A percentile compares a stretch with the other conserved stretches of the same genome.
phyloP scores from a whole-genome alignment of 2,329 filamentous ascomycete genomes.

The Onygena corvina region DNA sequence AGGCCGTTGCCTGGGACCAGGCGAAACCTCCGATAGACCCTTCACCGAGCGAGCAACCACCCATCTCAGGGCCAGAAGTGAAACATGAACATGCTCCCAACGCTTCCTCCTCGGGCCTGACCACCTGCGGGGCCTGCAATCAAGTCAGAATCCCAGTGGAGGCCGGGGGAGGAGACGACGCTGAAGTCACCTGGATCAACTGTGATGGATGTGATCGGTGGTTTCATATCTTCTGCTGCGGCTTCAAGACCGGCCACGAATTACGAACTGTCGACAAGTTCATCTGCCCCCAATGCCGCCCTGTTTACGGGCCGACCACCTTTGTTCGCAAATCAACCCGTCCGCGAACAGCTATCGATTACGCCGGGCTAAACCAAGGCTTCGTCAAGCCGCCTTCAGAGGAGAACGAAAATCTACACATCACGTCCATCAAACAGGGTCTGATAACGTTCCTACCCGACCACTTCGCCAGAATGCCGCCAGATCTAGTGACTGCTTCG shows the following conservation, averaged over 20 bases:
- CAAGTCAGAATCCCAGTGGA: constrained; percentile 42
- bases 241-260: constrained; percentile 52
- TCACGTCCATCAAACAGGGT: constrained; percentile 54
- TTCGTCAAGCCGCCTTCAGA: constrained; percentile 54
- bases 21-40: background rate
- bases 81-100: constrained; percentile 11
- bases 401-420: constrained; percentile 54
- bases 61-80: background rate
- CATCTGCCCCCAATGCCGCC: constrained; percentile 49
- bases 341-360: constrained; percentile 54
- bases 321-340: constrained; percentile 55
- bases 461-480: constrained; percentile 50
- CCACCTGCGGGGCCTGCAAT: constrained; percentile 47
- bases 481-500: constrained; percentile 51
- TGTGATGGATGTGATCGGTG: constrained; percentile 58
- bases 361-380: constrained; percentile 55
- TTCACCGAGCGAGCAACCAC: background rate
- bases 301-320: constrained; percentile 50
- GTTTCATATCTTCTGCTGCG: constrained; percentile 57
- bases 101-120: constrained; percentile 27
- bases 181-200: constrained; percentile 49
- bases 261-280: constrained; percentile 57
- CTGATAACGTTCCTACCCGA: constrained; percentile 50
- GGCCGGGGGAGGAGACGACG: constrained; percentile 37
- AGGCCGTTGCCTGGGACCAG: background rate